Base-by-base conservation (phyloP, 371 early-diverging fungal species). In the Mortierella sp. region DNA sequence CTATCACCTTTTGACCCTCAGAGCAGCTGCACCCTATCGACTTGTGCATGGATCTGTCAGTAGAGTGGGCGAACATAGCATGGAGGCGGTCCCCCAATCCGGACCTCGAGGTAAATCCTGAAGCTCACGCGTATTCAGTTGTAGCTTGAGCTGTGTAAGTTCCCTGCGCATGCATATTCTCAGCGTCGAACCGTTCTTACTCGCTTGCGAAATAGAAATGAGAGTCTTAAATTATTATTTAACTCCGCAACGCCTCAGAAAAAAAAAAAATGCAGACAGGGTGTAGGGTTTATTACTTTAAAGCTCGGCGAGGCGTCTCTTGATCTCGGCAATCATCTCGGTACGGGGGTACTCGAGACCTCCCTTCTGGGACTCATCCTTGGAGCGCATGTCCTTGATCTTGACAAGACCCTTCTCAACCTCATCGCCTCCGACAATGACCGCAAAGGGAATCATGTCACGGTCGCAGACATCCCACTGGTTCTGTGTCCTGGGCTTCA, bases 341-440 rank as follows among this genome's bases (percentile, higher is more conserved):
- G 80, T 59, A 40, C 94, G 92, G 46, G 88, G 74, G 44, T 95
- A 90, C 19, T 82, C 83, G n/a, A 92, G 78, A 48, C 95, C 96
- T 44, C 91, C 91, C 72, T 88, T 87, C 87, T 93, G 92, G 26
- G 91, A 81, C 73, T 90, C 90, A 70, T 90, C 91, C 87, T 93
- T 94, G 44, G 87, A 87, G 51, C 90, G 87, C 96, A 96, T 96
- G 76, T 95, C 94, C 92, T 98, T 98, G 80, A 99, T 91, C 87
- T 93, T 94, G 50, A 98, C 96, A 34, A 92, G 79, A 11, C 96
- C 96, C 28, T 91, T 88, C 46, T 90, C 92, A 46, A 98, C 73
- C 86, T 98, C 98, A 72, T 94, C 93, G n/a, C 91, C 88, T 70
- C 98, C 98, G 72, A 98, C 91, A 76, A 98, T 96, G 31, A 99